Evolutionary conservation across 2,329 filamentous ascomycete genomes (phyloP), one percentile per base, ranked within the genome.

Genomic region (Alternaria sp.): DNA sequence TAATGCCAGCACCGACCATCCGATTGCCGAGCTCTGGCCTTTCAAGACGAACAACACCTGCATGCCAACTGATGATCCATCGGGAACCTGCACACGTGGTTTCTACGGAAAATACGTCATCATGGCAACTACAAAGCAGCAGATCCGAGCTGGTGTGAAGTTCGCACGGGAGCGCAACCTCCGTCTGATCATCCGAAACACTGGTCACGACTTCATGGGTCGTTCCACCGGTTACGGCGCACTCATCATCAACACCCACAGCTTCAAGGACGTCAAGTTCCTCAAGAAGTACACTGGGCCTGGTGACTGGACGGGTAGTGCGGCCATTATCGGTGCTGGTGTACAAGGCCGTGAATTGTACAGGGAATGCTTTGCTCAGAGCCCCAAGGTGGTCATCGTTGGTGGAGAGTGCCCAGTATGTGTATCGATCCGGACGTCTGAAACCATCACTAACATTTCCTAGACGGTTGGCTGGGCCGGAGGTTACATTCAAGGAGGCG

Each of bases 401-500:
- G 77, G 77, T 48, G 77, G 77, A 62, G 75, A 78, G 41, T 79
- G 76, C 51, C 75, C 76, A 8, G 73, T 76, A 67, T 34, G 68
- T 63, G 34, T 40, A 5, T 12, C 5, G 16, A 14, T 5, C 8
- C 8, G 25, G 16, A 18, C 30, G 3, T 12, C 3, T 7, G 14
- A 10, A 11, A 7, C 44, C 51, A 14, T 43, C 14, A 55, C 67
- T 63, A 57, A 64, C 27, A 3, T 30, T 14, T 12, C 5, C 12
- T 22, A 75, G 71, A 78, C 77, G 54, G 78, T 81, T 22, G 78
- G 77, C 25, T 77, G 78, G 62, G 78, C 68, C 10, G 81, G 80
- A n/a, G 81, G 81, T 1, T 82, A 81, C 59, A 74, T 79, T 25
- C 78, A 80, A 57, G 79, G 80, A 40, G 82, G 80, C 50, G 82